Conservation (phyloP, 345 rosid species). For the Ailanthus altissimus region DNA sequence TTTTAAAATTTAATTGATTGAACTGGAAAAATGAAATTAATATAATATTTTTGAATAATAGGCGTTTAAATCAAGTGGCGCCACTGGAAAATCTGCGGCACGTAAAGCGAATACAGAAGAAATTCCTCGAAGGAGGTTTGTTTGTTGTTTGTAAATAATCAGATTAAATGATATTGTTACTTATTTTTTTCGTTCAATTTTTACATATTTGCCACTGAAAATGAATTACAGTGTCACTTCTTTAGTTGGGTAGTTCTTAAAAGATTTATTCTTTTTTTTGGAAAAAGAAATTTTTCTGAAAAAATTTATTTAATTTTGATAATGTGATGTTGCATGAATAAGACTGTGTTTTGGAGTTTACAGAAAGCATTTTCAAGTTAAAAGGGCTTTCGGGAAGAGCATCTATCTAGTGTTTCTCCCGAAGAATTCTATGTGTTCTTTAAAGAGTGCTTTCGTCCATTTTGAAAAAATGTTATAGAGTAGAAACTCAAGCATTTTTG, state of each 20-base stretch:
- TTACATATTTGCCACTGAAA: background rate
- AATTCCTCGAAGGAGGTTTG: conserved; percentile 46
- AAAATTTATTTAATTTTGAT: background rate
- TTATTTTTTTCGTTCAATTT: background rate
- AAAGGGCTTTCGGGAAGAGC: background rate
- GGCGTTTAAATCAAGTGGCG: conserved; percentile 64
- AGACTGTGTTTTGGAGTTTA: too few species aligned
- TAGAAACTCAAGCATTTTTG: background rate
- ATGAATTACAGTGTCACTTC: background rate
- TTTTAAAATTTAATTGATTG: background rate
- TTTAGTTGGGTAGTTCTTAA: background rate
- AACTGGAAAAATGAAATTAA: background rate
- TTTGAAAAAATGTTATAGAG: background rate
- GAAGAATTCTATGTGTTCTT: background rate
- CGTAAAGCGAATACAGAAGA: conserved; percentile 69
- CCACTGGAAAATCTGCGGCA: conserved; percentile 74
- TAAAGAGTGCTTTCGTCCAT: background rate
- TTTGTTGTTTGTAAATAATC: background rate
- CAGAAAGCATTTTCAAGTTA: too few species aligned
- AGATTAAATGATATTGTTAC: background rate
- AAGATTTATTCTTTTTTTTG: background rate
- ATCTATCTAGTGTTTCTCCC: background rate
- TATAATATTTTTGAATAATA: conserved; percentile 25
- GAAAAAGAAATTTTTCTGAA: background rate
- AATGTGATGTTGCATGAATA: background rate